Evolutionary conservation across 768 basidiomycete species (phyloP).

Genomic region (Pulveroboletus sp.): DNA sequence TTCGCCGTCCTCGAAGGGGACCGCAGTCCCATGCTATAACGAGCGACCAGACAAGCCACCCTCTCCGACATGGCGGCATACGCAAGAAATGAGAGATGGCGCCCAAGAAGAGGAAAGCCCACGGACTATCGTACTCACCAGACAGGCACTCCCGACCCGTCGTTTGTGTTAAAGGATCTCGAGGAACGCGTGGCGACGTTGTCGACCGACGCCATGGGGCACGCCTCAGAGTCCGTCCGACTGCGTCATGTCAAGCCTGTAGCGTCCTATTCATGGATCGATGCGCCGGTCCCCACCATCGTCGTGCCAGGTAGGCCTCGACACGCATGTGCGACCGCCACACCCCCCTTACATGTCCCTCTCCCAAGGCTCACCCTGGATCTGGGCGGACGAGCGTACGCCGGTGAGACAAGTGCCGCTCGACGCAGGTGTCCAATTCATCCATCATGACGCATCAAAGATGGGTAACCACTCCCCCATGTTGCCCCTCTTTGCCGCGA

Average conservation of each 20-base stretch:
- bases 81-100: constrained; percentile 3
- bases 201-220: constrained; percentile 3
- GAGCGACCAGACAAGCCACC: not conserved
- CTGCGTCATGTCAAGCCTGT: constrained; percentile 39
- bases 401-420: constrained; percentile 50
- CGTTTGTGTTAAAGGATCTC: constrained; percentile 24
- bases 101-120: constrained; percentile 14
- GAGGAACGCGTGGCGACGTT: constrained; percentile 16
- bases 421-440: constrained; percentile 46
- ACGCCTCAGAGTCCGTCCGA: constrained; percentile 22
- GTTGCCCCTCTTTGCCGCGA: constrained; percentile 56
- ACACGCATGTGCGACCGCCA: not conserved
- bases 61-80: constrained; percentile 19
- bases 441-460: constrained; percentile 56
- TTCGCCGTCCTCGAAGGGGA: constrained; percentile 3
- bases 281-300: constrained; percentile 41
- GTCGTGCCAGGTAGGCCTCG: constrained; percentile 43
- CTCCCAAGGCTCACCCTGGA: constrained; percentile 50
- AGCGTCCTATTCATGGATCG: constrained; percentile 54
- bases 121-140: not conserved
- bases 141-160: not conserved
- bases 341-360: not conserved
- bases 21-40: not conserved
- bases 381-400: constrained; percentile 47
- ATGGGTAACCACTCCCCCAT: constrained; percentile 36